phyloP scores from a whole-genome alignment of 2,329 filamentous ascomycete genomes.

The Zymoseptoria passerinii region DNA sequence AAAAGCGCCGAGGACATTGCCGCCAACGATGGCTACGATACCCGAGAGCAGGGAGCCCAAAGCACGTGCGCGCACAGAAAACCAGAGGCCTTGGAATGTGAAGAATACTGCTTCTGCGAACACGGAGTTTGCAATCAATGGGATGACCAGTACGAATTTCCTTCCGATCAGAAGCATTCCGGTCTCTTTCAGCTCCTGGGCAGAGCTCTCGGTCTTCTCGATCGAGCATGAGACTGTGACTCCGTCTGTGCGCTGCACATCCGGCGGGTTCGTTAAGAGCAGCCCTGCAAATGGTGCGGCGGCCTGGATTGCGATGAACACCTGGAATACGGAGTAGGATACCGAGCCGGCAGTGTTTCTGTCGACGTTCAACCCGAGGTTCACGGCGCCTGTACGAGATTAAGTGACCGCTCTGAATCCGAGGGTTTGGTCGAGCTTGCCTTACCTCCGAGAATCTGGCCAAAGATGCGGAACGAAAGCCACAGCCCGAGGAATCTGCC shows the following conservation, averaged over 20 bases:
- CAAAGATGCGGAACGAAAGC: conserved; percentile 53
- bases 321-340: conserved; percentile 58
- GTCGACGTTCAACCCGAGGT: conserved; percentile 56
- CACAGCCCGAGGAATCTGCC: conserved; percentile 60
- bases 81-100: conserved; percentile 55
- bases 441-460: conserved; percentile 59
- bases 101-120: conserved; percentile 66
- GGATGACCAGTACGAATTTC: conserved; percentile 55
- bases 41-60: conserved; percentile 64
- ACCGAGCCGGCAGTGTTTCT: conserved; percentile 54
- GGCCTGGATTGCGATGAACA: conserved; percentile 65
- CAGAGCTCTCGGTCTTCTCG: conserved; percentile 40
- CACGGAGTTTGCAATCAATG: conserved; percentile 62
- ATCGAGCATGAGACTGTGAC: conserved; percentile 53
- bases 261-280: conserved; percentile 51
- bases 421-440: neutral
- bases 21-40: conserved; percentile 55
- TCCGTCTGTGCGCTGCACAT: conserved; percentile 59
- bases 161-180: conserved; percentile 51
- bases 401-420: neutral
- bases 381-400: conserved; percentile 44
- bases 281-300: conserved; percentile 56
- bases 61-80: conserved; percentile 59
- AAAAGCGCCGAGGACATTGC: conserved; percentile 59
- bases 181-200: conserved; percentile 53